Conservation (phyloP, 2,329 filamentous ascomycete genomes). For the Fusarium citri region DNA sequence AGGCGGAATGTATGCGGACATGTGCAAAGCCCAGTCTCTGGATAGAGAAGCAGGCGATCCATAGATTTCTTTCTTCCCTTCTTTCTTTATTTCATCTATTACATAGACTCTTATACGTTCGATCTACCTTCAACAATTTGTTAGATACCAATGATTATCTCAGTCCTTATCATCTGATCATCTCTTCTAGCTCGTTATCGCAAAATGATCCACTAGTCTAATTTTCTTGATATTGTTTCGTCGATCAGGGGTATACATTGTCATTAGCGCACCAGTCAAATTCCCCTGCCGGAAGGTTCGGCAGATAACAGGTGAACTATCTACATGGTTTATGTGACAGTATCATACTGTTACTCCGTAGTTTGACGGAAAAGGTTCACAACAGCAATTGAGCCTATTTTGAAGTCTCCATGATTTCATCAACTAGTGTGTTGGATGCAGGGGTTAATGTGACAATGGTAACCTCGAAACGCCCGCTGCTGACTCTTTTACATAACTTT, state of each 20-base stretch:
- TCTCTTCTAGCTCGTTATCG: neutral
- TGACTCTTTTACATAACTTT: neutral
- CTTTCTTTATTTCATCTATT: neutral
- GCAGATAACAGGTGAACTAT: neutral
- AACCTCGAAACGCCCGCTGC: neutral
- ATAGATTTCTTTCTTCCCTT: neutral
- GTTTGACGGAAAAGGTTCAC: neutral
- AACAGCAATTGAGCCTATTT: conserved; percentile 16
- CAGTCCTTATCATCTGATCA: neutral
- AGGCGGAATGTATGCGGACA: conserved; percentile 31
- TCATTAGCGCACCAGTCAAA: neutral
- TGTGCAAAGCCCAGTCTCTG: conserved; percentile 34
- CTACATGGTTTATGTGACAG: neutral
- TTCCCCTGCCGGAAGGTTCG: neutral
- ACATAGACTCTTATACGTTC: neutral
- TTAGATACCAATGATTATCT: neutral
- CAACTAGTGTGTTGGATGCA: neutral
- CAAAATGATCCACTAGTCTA: neutral
- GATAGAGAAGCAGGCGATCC: neutral
- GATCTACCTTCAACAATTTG: neutral
- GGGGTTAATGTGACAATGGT: neutral
- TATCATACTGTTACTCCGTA: neutral
- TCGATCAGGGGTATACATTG: neutral
- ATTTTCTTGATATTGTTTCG: neutral
- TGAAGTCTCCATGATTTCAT: neutral